Conservation (phyloP, 177 flowering plant species). For the Vitis hybrid region DNA sequence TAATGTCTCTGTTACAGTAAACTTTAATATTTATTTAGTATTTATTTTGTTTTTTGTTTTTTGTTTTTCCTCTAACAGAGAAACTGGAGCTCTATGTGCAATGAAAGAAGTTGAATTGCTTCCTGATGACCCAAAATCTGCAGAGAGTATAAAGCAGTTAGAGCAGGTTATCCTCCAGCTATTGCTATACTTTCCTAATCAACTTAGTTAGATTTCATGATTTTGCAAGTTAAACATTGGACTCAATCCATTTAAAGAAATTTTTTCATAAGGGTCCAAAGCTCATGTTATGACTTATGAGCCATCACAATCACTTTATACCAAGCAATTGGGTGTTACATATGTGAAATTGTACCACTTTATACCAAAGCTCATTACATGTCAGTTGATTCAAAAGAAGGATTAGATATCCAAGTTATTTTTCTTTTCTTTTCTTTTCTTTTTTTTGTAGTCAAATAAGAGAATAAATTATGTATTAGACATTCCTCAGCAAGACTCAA, state of each 20-base stretch:
- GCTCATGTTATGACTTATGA: neutral
- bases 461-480: too few relatives aligned
- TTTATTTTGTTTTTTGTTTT: neutral
- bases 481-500: too few relatives aligned
- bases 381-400: too few relatives aligned
- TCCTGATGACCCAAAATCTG: conserved; percentile 91
- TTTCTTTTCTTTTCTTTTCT: too few relatives aligned
- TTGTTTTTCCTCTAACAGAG: conserved; percentile 36
- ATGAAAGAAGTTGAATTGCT: conserved; percentile 91
- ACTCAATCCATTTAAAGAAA: neutral
- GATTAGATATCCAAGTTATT: too few relatives aligned
- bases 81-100: conserved; percentile 96
- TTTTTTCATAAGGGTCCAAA: neutral
- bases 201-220: neutral
- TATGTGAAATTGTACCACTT: conserved; percentile 2
- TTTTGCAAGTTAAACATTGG: neutral
- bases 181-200: neutral
- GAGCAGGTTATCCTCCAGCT: conserved; percentile 63
- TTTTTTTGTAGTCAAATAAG: too few relatives aligned
- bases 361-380: neutral
- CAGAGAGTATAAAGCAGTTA: conserved; percentile 77
- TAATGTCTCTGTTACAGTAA: conserved; percentile 5
- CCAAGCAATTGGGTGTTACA: neutral
- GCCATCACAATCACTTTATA: neutral
- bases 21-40: neutral